Evolutionary conservation across 768 basidiomycete species (phyloP).

Genomic region (Strobilomyces confusus): DNA sequence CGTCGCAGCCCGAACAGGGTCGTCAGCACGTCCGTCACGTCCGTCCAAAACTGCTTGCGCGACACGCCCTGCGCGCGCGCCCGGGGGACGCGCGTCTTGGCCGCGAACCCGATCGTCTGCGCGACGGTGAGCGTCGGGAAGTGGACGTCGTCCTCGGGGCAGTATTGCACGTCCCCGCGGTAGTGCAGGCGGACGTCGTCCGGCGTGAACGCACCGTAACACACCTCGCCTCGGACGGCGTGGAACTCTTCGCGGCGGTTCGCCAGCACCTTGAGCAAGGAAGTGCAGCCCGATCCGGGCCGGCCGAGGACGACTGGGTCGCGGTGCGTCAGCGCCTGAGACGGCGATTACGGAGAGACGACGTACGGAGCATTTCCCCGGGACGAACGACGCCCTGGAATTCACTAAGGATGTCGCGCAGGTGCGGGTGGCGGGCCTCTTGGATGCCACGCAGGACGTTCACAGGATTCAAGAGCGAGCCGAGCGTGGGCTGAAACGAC

Average conservation of each 20-base stretch:
- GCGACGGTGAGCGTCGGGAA: constrained; percentile 81
- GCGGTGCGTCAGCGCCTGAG: too few species aligned
- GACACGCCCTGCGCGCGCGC: constrained; percentile 41
- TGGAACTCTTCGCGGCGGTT: constrained; percentile 72
- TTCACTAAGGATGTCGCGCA: constrained; percentile 50
- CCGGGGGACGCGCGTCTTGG: constrained; percentile 63
- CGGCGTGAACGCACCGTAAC: constrained; percentile 73
- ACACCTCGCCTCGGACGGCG: constrained; percentile 61
- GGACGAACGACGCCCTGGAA: constrained; percentile 57
- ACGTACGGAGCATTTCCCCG: constrained; percentile 69
- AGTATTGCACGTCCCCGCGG: constrained; percentile 79
- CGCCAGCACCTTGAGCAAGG: constrained; percentile 76
- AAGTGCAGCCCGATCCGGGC: constrained; percentile 82
- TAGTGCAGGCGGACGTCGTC: constrained; percentile 58
- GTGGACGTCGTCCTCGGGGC: constrained; percentile 82
- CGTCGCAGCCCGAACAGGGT: constrained; percentile 77
- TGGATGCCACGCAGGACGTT: constrained; percentile 42
- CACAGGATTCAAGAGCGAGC: constrained; percentile 56
- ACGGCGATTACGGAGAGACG: too few species aligned
- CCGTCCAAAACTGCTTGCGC: constrained; percentile 28
- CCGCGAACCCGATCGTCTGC: constrained; percentile 69
- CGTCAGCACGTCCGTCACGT: constrained; percentile 44
- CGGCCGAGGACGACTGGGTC: constrained; percentile 84
- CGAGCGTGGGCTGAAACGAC: constrained; percentile 55
- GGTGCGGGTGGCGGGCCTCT: constrained; percentile 52